phyloP scores from a whole-genome alignment of 495 filamentous ascomycete species.

The Annulohypoxylon moriforme region DNA sequence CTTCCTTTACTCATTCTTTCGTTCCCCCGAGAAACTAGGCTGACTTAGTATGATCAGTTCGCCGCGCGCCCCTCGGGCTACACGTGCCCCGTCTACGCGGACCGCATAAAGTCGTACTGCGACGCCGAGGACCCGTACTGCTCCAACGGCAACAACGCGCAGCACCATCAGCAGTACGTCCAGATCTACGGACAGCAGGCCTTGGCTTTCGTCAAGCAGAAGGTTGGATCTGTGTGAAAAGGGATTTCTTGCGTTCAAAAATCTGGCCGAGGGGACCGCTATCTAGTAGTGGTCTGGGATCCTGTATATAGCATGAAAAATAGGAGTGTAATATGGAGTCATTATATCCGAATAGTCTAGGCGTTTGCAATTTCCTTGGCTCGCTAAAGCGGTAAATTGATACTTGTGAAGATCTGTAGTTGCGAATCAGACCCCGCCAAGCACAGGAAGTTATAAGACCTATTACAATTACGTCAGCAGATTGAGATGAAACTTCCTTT shows the following conservation, averaged over 20 bases:
- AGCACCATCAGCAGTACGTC: constrained; percentile 69
- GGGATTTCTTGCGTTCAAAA: neutral
- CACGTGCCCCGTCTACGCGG: constrained; percentile 59
- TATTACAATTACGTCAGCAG: too few species aligned
- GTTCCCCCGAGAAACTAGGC: neutral
- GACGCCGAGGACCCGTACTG: constrained; percentile 72
- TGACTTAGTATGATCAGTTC: constrained; percentile 53
- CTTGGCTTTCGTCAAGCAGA: constrained; percentile 60
- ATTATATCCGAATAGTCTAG: neutral
- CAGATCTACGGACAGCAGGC: constrained; percentile 68
- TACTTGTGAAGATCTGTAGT: neutral
- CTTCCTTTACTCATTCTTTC: neutral
- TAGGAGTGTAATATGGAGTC: neutral
- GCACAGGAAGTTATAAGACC: too few species aligned
- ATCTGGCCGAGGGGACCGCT: neutral
- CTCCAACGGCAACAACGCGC: constrained; percentile 69
- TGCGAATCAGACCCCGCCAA: too few species aligned
- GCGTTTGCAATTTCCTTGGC: neutral
- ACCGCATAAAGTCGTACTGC: constrained; percentile 70
- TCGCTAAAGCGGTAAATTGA: neutral
- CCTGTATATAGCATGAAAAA: neutral
- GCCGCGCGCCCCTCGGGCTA: constrained; percentile 67
- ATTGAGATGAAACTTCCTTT: neutral
- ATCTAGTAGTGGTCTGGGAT: neutral
- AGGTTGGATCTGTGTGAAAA: constrained; percentile 17